Evolutionary conservation across 2,329 filamentous ascomycete genomes (phyloP), one percentile per base, ranked within the genome.

Genomic region (Fusarium albosuccineum): DNA sequence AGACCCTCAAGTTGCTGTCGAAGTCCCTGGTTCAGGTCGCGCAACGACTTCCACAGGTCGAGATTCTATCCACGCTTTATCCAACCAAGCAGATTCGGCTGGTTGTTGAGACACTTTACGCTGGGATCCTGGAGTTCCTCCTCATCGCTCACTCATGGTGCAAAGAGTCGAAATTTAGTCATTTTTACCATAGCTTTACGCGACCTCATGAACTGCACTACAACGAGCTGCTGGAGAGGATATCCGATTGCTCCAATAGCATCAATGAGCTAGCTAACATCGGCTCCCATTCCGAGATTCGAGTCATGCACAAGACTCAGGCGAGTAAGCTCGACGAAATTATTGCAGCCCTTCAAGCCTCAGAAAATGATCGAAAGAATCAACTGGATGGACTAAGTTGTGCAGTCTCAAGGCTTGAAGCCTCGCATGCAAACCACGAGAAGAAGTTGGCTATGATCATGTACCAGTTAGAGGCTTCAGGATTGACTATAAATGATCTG

Each of bases 151-250:
- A 67, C 29, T 9, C 53, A 0, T 67, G 62, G 59, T 63, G 17
- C 0, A 63, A 42, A 0, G 62, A 66, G 4, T 66, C 62, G 7
- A 66, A 53, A 3, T 45, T 66, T 4, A 17, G 42, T 0, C 64
- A 63, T 1, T n/a, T 60, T 2, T 53, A 56, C 4, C 62, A 66
- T 2, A 66, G 58, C 27, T 33, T 66, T 2, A 63, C 62, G 0
- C 44, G 57, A 0, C 62, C 64, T 4, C 54, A 58, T 7, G 58
- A 48, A 14, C 9, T 66, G 0, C 9, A 27, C 0, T 67, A 67
- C 5, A 6, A 4, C 3, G 42, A 66, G 0, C 44, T 66, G 0
- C 41, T 67, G 1, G 34, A 66, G 10, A 37, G 51, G 3, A 57
- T 63, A 0, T 4, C 26, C 0, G 9, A n/a, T 13, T 53, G 46